Base-by-base conservation (phyloP, 495 filamentous ascomycete genomes). In the Hypoxylon lenormandii region DNA sequence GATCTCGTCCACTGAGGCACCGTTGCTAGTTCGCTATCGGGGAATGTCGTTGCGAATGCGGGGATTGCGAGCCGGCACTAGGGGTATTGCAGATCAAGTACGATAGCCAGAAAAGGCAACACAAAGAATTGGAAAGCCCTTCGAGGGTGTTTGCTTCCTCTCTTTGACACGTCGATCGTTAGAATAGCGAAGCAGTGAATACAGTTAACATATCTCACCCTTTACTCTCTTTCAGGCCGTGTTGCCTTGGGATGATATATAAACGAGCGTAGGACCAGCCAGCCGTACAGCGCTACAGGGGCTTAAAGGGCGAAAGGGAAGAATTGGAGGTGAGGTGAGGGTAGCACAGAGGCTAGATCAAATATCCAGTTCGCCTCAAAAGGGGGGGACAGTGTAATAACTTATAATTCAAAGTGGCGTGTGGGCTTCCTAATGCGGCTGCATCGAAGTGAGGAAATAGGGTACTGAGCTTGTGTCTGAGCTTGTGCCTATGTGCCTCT, bases 181-280 rank as follows among this genome's bases (percentile, higher is more conserved):
- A 56, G 46, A 53, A 40, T 28, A 52, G 57, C 16, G 16, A 56
- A 36, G 49, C 23, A 36, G 8, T 58, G 58, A 45, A 18, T 16
- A 48, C 36, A 18, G 11, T 45, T 26, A 61, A 53, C 60, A 65
- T 64, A 50, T 59, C 30, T 15, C 52, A 26, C 37, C 36, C 47
- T 40, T 51, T 33, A 51, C 23, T 48, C 30, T 43, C 30, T 47
- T 23, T 13, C 38, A 51, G 30, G n/a, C 11, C 21, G 18, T 30
- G 42, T 52, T 33, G 33, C 43, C 16, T 11, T 30, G 21, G 28
- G 19, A 60, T 13, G 19, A 30, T 49, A 28, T 40, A 60, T 55
- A 64, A 70, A 70, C 60, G 66, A 70, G 37, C 42, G 66, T 64
- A 50, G 51, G 36, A 54, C 54, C 60, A 53, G 48, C 42, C 53